Base-by-base conservation (phyloP, 345 rosid species). In the Psidium guajava region DNA sequence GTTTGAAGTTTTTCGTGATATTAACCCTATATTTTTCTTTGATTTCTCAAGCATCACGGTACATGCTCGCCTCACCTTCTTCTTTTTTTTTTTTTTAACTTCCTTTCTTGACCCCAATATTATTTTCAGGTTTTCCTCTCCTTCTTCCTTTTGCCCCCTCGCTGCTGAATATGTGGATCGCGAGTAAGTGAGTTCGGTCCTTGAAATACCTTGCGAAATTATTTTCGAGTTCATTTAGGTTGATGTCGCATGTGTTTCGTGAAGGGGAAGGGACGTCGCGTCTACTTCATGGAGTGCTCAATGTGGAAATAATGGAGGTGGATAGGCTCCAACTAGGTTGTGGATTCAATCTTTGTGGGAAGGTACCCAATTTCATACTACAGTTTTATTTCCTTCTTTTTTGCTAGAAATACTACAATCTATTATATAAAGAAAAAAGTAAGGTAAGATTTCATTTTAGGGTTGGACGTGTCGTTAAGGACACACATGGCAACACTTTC, bases 251-350 rank as follows among this genome's bases (percentile, higher is more conserved):
- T 5, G 25, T 69, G 80, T 18, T 69, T 21, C 36, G 36, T 69
- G 80, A 36, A 82, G 53, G 64, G 88, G 80, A 53, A n/a, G 87
- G 86, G 88, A 88, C 82, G 84, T 61, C 80, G 44, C 85, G 56
- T 69, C 84, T 92, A 86, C 94, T 95, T 22, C 98, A 96, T 57
- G 98, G 98, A 20, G 91, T 88, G 27, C 95, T 96, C 86, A 42
- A 44, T 32, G 98, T 88, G 20, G 89, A 87, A 16, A 88, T 96
- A 24, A 84, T 82, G 52, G 95, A 88, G 86, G 84, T 94, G 81
- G 92, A 95, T 82, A 81, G 54, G 75, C 85, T 95, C 40, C 88
- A 88, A 6, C 82, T 85, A 53, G 92, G 95, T 40, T 88, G 89
- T 58, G 90, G 92, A 85, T 87, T 90, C 59, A 89, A 84, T 81